Percentiles rank a stretch among this genome's conserved stretches.
These are phyloP conservation scores for Rhododendron ferrugineum DNA, from an alignment of 148 eudicot species.

Conservation along the genomic window DNA sequence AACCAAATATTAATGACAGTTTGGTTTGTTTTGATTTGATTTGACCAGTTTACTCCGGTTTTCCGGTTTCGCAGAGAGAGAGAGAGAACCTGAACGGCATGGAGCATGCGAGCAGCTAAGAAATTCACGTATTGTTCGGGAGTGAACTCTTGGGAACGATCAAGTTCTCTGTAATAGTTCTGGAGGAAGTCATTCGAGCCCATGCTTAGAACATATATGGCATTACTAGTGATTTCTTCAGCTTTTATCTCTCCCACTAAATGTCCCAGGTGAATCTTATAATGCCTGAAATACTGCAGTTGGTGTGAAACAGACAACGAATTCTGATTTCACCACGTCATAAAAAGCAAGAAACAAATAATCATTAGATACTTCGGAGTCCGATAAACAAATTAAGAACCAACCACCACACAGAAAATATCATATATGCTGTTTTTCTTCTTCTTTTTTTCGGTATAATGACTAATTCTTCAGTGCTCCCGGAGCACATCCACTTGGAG, in stretches of 20 bases:
- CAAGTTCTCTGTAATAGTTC: constrained; percentile 34
- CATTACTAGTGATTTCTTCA: constrained; percentile 23
- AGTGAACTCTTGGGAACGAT: constrained; percentile 33
- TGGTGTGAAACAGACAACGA: constrained; percentile 32
- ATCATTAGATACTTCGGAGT: not conserved
- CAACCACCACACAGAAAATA: not conserved
- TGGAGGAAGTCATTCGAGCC: constrained; percentile 48
- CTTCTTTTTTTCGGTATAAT: too few relatives aligned
- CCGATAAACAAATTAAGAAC: not conserved
- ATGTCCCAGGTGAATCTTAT: constrained; percentile 23
- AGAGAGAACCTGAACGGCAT: constrained; percentile 25
- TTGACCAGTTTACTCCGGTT: too few relatives aligned
- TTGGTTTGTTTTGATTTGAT: too few relatives aligned
- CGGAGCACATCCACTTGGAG: too few relatives aligned
- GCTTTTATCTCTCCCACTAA: constrained; percentile 24
- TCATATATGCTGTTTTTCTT: not conserved
- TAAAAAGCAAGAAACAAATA: not conserved
- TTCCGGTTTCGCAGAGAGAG: not conserved
- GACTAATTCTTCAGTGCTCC: too few relatives aligned
- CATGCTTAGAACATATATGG: constrained; percentile 30
- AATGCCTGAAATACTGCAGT: constrained; percentile 36
- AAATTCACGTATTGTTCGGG: constrained; percentile 32
- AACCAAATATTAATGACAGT: too few relatives aligned
- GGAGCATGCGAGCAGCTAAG: constrained; percentile 25
- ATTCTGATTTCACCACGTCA: constrained; percentile 14